These are phyloP conservation scores for Russula ochroleuca DNA, from an alignment of 768 basidiomycete species.

Conservation along the genomic window DNA sequence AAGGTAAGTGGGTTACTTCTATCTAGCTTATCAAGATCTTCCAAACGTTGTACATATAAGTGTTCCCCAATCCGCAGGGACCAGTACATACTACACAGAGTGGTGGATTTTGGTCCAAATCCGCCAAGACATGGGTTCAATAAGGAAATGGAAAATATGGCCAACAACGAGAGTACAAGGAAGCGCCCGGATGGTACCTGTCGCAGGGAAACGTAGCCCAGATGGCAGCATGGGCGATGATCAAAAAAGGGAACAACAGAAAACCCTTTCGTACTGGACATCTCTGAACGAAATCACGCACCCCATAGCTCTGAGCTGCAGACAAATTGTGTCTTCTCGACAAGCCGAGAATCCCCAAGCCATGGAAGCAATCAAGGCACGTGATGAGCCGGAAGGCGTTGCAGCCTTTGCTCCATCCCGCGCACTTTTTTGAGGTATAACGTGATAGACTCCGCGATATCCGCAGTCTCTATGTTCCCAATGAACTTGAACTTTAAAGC, in stretches of 20 bases:
- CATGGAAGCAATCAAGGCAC: slow-evolving; percentile 2
- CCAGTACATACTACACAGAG: not conserved
- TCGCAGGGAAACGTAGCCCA: not conserved
- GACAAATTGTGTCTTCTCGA: not conserved
- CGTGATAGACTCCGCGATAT: slow-evolving; percentile 14
- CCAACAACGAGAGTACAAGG: not conserved
- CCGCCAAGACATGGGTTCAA: not conserved
- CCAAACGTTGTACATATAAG: too few relatives aligned
- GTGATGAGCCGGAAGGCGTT: slow-evolving; percentile 5
- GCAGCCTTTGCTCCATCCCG: slow-evolving; percentile 10
- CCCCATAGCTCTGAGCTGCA: not conserved
- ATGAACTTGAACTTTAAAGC: slow-evolving; percentile 12
- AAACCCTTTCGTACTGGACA: not conserved
- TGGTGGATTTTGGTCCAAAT: not conserved
- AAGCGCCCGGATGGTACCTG: not conserved
- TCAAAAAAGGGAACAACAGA: not conserved
- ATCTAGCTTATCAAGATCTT: too few relatives aligned
- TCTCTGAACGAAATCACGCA: not conserved
- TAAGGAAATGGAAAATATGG: not conserved
- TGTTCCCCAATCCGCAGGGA: too few relatives aligned
- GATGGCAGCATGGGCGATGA: not conserved
- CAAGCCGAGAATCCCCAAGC: not conserved
- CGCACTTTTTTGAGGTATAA: slow-evolving; percentile 20
- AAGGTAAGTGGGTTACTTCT: too few relatives aligned
- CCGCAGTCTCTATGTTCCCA: slow-evolving; percentile 10